Conservation (phyloP, 495 filamentous ascomycete genomes). For the Jackrogersella multiformis region DNA sequence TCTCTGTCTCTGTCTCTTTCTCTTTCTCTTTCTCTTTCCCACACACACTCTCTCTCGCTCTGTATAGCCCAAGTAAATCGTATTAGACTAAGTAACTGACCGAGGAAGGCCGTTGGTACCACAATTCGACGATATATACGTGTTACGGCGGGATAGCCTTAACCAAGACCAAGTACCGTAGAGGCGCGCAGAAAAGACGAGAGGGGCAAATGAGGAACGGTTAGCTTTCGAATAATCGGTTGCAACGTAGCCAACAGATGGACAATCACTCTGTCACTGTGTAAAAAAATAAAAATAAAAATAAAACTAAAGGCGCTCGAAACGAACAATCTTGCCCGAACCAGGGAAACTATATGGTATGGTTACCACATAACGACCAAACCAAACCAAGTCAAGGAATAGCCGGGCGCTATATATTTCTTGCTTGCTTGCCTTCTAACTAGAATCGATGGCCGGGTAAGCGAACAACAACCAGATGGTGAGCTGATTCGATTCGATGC, state of each 20-base stretch:
- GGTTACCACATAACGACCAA: conserved; percentile 38
- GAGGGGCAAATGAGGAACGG: conserved; percentile 10
- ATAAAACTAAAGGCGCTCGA: conserved; percentile 8
- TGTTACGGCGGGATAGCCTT: conserved; percentile 38
- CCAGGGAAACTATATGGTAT: conserved; percentile 15
- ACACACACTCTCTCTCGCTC: not conserved
- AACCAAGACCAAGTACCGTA: conserved; percentile 20
- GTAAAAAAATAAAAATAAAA: conserved; percentile 1
- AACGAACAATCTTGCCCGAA: conserved; percentile 33
- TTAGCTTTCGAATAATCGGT: conserved; percentile 23
- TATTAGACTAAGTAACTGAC: conserved; percentile 32
- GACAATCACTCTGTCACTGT: too few relatives aligned
- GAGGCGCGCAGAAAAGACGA: conserved; percentile 19
- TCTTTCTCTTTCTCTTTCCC: not conserved
- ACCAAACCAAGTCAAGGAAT: conserved; percentile 37
- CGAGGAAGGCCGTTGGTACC: conserved; percentile 36
- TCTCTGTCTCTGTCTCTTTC: too few relatives aligned
- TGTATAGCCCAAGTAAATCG: conserved; percentile 20
- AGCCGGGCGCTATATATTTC: conserved; percentile 23
- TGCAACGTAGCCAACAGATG: conserved; percentile 11
- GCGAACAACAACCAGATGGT: conserved; percentile 1
- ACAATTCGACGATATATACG: conserved; percentile 29
- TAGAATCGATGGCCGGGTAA: conserved; percentile 25
- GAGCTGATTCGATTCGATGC: conserved; percentile 19
- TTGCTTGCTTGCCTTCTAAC: conserved; percentile 21